Base-by-base conservation (phyloP, 2,329 filamentous ascomycete species). In the Phoma sp. region DNA sequence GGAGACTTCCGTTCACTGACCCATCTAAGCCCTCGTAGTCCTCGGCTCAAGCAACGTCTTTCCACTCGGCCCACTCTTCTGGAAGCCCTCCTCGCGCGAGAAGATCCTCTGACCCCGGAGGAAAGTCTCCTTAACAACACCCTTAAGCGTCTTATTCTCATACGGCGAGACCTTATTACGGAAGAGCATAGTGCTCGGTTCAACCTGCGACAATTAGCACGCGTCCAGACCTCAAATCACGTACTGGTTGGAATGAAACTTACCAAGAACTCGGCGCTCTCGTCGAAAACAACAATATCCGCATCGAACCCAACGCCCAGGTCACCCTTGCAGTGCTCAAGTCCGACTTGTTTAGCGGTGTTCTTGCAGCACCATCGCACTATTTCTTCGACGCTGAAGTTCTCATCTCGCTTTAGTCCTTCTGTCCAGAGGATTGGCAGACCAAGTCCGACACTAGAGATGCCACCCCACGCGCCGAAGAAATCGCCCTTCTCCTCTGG, bases 381-480 rank as follows among this genome's bases (percentile, higher is more conserved):
- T 12, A 98, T 87, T 67, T 97, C 91, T 53, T 90, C 81, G 18
- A 97, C 79, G 32, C 80, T 81, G 47, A 82, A 78, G 75, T 77
- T 76, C 53, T 73, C 73, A 36, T 84, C 78, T 33, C 90, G 83
- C 59, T 85, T 82, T 70, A 83, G 80, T 26, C 90, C 83, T 37
- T 92, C 87, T 0, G 91, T 93, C 86, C 93, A 89, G 5, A 99
- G 83, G 61, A 99, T 96, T 4, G 92, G 91, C 4, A 99, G 83
- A 0, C 95, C 95, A 1, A 99, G 84, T 0, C 95, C 95, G 15
- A 99, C 93, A 4, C 90, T 95, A 4, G 91, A 93, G 68, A 99
- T 96, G 12, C 95, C 95, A 47, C 95, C 95, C 95, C 95, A 99
- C 1, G 93, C 93, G 4, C 89, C 87, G 77, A 98, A 95, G 82